Conservation (phyloP, 116 monocot species). For the Zostera marina region DNA sequence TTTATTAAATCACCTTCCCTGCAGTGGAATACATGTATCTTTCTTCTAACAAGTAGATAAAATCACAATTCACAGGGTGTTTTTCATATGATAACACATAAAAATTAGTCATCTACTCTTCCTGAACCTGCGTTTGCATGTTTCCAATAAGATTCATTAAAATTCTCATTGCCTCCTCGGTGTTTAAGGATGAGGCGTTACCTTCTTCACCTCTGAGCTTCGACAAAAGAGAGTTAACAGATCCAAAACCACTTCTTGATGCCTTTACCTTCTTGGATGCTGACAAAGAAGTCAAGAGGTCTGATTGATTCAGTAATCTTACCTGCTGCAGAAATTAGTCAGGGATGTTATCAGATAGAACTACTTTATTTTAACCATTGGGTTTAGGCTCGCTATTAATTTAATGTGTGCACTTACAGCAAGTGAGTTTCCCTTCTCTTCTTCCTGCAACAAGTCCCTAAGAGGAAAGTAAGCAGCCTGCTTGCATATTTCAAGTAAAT, state of each 20-base stretch:
- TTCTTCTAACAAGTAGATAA: no score
- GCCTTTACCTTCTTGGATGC: conserved; percentile 4
- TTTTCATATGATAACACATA: neutral
- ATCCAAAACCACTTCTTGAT: conserved; percentile 2
- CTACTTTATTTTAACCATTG: no score
- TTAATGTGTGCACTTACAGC: neutral
- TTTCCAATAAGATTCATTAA: conserved; percentile 1
- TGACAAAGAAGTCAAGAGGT: conserved; percentile 5
- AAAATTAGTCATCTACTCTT: neutral
- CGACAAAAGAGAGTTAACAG: neutral
- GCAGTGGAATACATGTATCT: no score
- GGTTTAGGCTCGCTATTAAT: no score
- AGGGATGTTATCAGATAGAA: neutral
- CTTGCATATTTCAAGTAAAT: conserved; percentile 83
- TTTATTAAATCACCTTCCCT: no score
- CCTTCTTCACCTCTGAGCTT: neutral
- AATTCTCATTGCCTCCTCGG: neutral
- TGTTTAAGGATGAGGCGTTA: neutral
- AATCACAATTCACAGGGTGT: neutral
- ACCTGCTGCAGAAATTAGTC: neutral
- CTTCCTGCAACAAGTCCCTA: conserved; percentile 67
- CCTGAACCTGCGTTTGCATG: neutral
- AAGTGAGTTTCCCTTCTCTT: conserved; percentile 15
- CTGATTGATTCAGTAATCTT: conserved; percentile 5
- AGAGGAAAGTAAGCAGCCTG: conserved; percentile 94